Evolutionary conservation across 192 early-diverging fungal species (phyloP).

Genomic region (Backusella macrospora): DNA sequence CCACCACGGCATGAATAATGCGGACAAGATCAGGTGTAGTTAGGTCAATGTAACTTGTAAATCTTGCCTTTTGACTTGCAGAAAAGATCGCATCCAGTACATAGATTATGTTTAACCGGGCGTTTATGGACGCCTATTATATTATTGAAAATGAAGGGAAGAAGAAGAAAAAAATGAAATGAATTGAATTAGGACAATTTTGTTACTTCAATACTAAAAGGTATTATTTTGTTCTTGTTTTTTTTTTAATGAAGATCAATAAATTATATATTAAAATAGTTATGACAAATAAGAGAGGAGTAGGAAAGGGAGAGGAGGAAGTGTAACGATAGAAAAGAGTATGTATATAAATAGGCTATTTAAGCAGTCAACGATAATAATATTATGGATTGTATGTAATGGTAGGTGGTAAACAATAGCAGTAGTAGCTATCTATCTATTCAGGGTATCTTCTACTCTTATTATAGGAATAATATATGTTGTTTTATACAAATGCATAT

Average conservation of each 20-base stretch:
- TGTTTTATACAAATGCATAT: too few species aligned
- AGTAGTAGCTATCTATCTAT: neutral
- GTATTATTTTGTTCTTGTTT: slow-evolving; percentile 2
- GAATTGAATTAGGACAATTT: slow-evolving; percentile 10
- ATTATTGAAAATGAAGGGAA: neutral
- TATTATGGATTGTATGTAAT: neutral
- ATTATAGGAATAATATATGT: too few species aligned
- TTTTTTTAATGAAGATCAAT: neutral
- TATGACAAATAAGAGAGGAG: neutral
- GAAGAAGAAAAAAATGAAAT: neutral
- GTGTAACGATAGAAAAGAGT: neutral
- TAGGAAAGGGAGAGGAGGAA: neutral
- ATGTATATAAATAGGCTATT: neutral
- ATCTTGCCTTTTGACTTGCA: slow-evolving; percentile 47
- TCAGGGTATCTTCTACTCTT: neutral
- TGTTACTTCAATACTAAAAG: neutral
- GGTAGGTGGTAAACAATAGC: neutral
- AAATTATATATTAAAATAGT: neutral
- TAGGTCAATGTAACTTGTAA: slow-evolving; percentile 53
- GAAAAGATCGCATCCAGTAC: slow-evolving; percentile 57
- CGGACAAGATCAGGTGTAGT: slow-evolving; percentile 45
- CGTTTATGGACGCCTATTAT: slow-evolving; percentile 49
- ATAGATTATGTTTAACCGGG: slow-evolving; percentile 60
- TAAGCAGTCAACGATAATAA: neutral
- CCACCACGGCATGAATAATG: slow-evolving; percentile 48